A percentile compares a stretch with the other conserved stretches of the same genome.
Conservation (phyloP, 169 alveolate genomes). For the Amoebophrya sp. region DNA sequence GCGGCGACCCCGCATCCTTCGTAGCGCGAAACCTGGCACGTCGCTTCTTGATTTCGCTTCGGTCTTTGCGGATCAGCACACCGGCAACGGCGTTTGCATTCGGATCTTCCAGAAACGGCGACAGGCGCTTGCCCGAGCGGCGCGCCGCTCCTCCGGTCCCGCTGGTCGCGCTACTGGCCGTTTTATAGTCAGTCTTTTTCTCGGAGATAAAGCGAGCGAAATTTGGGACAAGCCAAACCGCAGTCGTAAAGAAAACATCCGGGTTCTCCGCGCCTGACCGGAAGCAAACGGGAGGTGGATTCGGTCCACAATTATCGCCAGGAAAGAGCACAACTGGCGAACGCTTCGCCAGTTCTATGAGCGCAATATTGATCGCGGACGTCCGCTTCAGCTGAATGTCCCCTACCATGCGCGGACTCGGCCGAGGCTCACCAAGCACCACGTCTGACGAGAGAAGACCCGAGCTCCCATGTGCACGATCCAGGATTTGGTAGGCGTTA, state of each 20-base stretch:
- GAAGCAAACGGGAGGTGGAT: background rate
- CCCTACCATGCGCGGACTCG: background rate
- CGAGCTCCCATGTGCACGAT: background rate
- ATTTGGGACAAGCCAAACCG: background rate
- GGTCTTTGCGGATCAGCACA: background rate
- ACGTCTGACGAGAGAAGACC: background rate
- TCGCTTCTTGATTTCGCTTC: background rate
- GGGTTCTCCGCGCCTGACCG: background rate
- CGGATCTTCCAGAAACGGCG: background rate
- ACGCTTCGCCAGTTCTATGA: background rate
- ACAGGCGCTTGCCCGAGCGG: background rate
- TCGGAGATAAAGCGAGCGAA: background rate
- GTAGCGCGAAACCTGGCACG: background rate
- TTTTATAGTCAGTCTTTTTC: background rate
- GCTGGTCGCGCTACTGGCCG: background rate
- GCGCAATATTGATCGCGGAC: background rate
- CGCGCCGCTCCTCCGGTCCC: background rate
- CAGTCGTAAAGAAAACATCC: background rate
- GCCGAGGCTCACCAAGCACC: background rate
- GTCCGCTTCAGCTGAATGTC: background rate
- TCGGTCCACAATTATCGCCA: background rate
- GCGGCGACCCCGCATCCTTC: background rate
- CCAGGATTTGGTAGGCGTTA: background rate
- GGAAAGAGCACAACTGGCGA: background rate
- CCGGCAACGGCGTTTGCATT: background rate